Percentiles rank a stretch among this genome's conserved stretches.
Conservation (phyloP, 352 stramenopile genomes). For the Globisporangium alternatum region DNA sequence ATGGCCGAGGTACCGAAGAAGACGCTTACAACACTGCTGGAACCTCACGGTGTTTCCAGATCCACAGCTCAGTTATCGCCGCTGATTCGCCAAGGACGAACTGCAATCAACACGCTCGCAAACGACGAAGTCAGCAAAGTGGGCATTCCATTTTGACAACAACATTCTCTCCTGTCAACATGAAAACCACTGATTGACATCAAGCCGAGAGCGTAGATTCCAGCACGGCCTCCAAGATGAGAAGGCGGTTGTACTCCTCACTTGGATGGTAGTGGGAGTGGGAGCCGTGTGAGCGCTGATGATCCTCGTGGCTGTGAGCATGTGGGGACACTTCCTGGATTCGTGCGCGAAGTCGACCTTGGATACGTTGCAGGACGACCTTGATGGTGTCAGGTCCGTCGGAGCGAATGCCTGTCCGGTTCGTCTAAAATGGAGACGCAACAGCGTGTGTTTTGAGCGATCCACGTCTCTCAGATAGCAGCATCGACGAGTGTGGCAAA, state of each 20-base stretch:
- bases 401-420: slow-evolving; percentile 30
- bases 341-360: slow-evolving; percentile 28
- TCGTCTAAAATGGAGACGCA: slow-evolving; percentile 20
- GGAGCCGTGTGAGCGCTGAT: background rate
- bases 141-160: slow-evolving; percentile 7
- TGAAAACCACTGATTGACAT: background rate
- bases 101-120: slow-evolving; percentile 10
- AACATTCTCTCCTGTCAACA: background rate
- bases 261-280: slow-evolving; percentile 2
- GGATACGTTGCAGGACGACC: slow-evolving; percentile 23
- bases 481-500: background rate
- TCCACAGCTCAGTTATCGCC: slow-evolving; percentile 22
- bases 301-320: background rate
- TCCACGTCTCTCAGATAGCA: background rate
- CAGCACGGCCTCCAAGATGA: slow-evolving; percentile 48
- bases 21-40: background rate
- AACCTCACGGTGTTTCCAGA: background rate
- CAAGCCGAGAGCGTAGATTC: slow-evolving; percentile 30
- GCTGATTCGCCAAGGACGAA: slow-evolving; percentile 18
- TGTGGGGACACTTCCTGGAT: slow-evolving; percentile 24
- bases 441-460: background rate
- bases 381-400: slow-evolving; percentile 15
- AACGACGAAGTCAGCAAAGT: slow-evolving; percentile 1
- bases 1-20: background rate
- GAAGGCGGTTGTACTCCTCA: slow-evolving; percentile 29